Conservation (phyloP, 768 basidiomycete species). For the Butyriboletus loyo region DNA sequence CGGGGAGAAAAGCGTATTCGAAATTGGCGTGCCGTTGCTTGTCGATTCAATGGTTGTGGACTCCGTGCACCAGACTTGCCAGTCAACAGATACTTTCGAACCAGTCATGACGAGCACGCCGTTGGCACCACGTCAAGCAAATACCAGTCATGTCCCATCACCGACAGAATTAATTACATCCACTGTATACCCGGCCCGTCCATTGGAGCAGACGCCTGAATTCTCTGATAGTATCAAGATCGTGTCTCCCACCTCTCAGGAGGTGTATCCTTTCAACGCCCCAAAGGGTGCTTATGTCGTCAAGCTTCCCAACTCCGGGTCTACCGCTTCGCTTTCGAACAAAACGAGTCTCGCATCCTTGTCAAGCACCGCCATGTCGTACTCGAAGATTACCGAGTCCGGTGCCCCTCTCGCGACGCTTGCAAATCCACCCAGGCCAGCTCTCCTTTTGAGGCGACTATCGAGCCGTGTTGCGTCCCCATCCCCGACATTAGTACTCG, state of each 20-base stretch:
- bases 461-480: conserved; percentile 2
- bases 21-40: neutral
- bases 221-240: neutral
- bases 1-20: neutral
- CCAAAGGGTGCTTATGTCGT: conserved; percentile 6
- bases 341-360: neutral
- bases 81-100: conserved; percentile 5
- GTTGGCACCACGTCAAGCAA: neutral
- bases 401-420: neutral
- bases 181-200: neutral
- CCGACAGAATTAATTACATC: neutral
- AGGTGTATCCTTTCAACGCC: conserved; percentile 1
- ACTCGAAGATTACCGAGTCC: neutral
- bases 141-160: neutral
- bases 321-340: neutral
- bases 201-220: neutral
- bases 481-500: conserved; percentile 18
- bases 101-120: conserved; percentile 20
- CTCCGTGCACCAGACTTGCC: neutral
- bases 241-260: conserved; percentile 5
- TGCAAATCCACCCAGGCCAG: neutral
- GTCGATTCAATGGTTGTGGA: neutral
- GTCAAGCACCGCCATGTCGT: neutral
- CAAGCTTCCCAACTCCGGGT: conserved; percentile 12
- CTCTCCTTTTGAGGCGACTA: neutral